Evolutionary conservation across 1,284 basidiomycete species (phyloP).

Genomic region (Takashimella koratensis): DNA sequence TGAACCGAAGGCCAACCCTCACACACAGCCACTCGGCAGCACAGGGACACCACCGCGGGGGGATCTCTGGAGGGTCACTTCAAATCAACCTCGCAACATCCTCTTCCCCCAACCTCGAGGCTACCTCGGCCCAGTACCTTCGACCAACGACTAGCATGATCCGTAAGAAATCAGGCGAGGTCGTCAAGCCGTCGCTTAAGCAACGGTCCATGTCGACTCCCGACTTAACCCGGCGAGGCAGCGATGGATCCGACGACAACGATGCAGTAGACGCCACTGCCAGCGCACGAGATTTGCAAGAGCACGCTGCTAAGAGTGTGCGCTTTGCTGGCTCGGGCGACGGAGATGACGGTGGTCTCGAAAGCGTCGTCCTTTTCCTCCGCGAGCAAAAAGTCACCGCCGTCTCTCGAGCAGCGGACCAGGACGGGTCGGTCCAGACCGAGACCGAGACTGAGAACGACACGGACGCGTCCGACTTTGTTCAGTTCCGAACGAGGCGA

Average conservation of each 20-base stretch:
- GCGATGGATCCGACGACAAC: slow-evolving; percentile 20
- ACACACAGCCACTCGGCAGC: neutral
- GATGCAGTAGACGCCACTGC: slow-evolving; percentile 8
- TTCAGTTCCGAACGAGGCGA: slow-evolving; percentile 44
- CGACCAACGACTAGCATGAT: slow-evolving; percentile 33
- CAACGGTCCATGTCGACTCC: slow-evolving; percentile 48
- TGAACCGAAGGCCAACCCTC: slow-evolving; percentile 1
- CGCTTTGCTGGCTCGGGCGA: slow-evolving; percentile 43
- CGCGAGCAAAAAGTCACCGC: slow-evolving; percentile 47
- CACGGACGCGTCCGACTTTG: slow-evolving; percentile 44
- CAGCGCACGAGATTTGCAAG: slow-evolving; percentile 23
- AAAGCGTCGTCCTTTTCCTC: slow-evolving; percentile 48
- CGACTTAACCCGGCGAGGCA: slow-evolving; percentile 35
- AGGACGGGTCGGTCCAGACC: slow-evolving; percentile 27
- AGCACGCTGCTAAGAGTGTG: slow-evolving; percentile 46
- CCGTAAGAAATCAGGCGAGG: slow-evolving; percentile 50
- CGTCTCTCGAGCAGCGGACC: slow-evolving; percentile 42
- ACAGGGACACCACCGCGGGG: slow-evolving; percentile 16
- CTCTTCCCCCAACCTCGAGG: slow-evolving; percentile 11
- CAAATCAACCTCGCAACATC: slow-evolving; percentile 28
- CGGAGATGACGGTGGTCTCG: slow-evolving; percentile 36
- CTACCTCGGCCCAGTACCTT: slow-evolving; percentile 6
- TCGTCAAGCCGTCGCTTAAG: slow-evolving; percentile 50
- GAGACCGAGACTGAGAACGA: slow-evolving; percentile 48
- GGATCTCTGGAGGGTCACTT: slow-evolving; percentile 18